These are phyloP conservation scores for Pseudocercospora eumusae DNA, from an alignment of 2,329 filamentous ascomycete genomes.

Conservation along the genomic window DNA sequence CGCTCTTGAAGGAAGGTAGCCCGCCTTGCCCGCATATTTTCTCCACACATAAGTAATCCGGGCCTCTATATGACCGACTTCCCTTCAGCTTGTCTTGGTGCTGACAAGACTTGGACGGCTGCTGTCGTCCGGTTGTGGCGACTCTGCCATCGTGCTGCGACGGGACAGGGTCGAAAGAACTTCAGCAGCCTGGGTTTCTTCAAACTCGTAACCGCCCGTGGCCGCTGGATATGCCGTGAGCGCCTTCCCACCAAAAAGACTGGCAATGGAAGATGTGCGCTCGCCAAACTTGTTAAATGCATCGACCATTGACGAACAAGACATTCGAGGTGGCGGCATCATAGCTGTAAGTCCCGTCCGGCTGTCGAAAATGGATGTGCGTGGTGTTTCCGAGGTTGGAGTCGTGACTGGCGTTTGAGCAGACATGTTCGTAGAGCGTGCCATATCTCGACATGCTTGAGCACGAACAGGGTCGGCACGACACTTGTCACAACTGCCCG, in stretches of 20 bases:
- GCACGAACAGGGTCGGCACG: constrained; percentile 33
- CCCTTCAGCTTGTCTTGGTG: neutral
- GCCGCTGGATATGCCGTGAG: constrained; percentile 26
- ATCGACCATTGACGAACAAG: constrained; percentile 29
- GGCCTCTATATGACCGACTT: neutral
- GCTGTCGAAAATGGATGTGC: neutral
- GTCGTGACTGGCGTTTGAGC: constrained; percentile 5
- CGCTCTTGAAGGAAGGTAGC: neutral
- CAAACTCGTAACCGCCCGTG: constrained; percentile 27
- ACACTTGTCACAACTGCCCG: constrained; percentile 37
- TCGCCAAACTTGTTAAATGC: constrained; percentile 30
- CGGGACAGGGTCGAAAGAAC: constrained; percentile 24
- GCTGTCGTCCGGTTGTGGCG: constrained; percentile 9
- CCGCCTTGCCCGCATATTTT: neutral
- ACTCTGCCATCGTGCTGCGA: constrained; percentile 20
- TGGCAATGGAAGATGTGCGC: constrained; percentile 26
- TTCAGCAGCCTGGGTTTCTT: constrained; percentile 28
- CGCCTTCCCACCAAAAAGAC: constrained; percentile 25
- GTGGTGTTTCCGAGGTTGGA: constrained; percentile 7
- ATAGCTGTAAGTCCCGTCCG: constrained; percentile 15
- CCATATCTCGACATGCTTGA: constrained; percentile 32
- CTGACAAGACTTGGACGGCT: neutral
- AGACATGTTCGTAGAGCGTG: constrained; percentile 18
- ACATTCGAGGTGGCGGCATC: constrained; percentile 24
- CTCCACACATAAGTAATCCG: neutral